Conservation (phyloP, 352 stramenopile genomes). For the Phytophthora megakarya region DNA sequence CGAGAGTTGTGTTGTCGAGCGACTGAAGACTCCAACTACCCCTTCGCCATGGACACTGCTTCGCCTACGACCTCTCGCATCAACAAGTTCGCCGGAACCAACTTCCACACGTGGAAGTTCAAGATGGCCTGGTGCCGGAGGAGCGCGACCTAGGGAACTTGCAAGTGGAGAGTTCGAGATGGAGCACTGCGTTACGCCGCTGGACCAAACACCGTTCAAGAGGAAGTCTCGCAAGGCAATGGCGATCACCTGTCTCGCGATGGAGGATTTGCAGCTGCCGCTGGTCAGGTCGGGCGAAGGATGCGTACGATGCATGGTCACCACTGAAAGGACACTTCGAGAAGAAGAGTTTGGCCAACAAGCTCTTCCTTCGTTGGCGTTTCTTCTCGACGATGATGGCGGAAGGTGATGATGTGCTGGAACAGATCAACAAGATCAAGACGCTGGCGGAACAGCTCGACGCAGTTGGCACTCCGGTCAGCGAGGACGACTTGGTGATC, state of each 20-base stretch:
- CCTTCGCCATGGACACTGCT: background rate
- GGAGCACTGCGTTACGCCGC: conserved; percentile 16
- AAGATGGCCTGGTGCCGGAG: background rate
- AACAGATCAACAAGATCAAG: conserved; percentile 31
- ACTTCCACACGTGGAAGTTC: conserved; percentile 29
- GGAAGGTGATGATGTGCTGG: conserved; percentile 32
- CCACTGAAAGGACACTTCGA: conserved; percentile 26
- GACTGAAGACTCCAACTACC: background rate
- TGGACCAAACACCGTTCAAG: conserved; percentile 14
- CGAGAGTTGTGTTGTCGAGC: no score
- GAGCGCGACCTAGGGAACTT: no score
- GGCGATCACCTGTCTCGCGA: conserved; percentile 25
- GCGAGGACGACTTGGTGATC: conserved; percentile 21
- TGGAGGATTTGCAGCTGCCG: conserved; percentile 28
- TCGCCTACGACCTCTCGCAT: conserved; percentile 7
- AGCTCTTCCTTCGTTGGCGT: no score
- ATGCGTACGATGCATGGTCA: conserved; percentile 26
- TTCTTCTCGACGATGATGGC: no score
- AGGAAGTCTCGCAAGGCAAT: conserved; percentile 25
- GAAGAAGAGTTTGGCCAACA: no score
- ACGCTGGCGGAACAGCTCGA: conserved; percentile 24
- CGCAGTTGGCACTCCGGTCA: conserved; percentile 22
- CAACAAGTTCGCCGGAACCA: conserved; percentile 32
- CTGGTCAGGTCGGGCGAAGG: conserved; percentile 19
- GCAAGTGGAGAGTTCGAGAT: background rate